phyloP scores from a whole-genome alignment of 148 eudicot species.

The Rhododendron williamsianum region DNA sequence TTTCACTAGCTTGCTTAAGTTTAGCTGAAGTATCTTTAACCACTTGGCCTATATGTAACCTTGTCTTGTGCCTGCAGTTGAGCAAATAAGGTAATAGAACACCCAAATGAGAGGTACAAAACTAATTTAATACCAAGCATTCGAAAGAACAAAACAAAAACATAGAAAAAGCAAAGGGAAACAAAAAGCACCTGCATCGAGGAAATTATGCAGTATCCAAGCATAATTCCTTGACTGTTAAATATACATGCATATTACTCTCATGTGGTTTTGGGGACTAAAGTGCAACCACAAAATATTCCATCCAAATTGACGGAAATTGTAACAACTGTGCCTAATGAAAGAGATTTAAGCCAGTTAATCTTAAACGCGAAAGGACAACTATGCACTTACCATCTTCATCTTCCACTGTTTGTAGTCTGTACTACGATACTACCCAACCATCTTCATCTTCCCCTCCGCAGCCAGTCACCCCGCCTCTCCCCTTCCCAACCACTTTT shows the following conservation, averaged over 20 bases:
- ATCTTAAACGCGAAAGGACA: background rate
- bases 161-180: background rate
- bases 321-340: background rate
- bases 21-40: slow-evolving; percentile 35
- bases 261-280: background rate
- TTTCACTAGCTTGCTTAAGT: slow-evolving; percentile 33
- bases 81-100: background rate
- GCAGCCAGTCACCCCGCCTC: background rate
- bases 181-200: too few species aligned
- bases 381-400: background rate
- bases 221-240: background rate
- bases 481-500: background rate
- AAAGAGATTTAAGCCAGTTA: background rate
- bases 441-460: background rate
- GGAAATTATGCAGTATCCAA: background rate
- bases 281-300: background rate
- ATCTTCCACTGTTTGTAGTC: background rate
- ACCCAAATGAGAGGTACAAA: background rate
- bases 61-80: slow-evolving; percentile 28
- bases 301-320: background rate
- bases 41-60: slow-evolving; percentile 29
- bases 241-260: background rate
- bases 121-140: background rate
- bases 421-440: background rate
- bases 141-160: background rate